Evolutionary conservation across 768 basidiomycete genomes (phyloP), one percentile per base, ranked within the genome.

Genomic region (Panellus pusillus): DNA sequence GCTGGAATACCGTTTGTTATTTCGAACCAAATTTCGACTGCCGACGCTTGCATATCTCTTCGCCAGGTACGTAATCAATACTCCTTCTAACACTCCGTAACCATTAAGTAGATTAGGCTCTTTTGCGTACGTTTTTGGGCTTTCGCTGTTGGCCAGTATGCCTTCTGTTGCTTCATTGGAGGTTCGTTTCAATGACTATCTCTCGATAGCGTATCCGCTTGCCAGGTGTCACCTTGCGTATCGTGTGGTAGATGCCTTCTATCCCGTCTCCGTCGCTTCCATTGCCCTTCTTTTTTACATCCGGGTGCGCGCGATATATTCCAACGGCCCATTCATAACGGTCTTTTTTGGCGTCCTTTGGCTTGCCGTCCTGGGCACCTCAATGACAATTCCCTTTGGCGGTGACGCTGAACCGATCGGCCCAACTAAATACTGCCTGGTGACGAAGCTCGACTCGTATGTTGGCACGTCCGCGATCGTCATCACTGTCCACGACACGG

Each of bases 211-310:
- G 19, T 52, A 52, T 27, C 51, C 51, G 27, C 36, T 52, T 6
- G 42, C 19, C 5, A n/a, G 24, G 18, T 52, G 51, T 18, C 13
- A 9, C 11, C 12, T 37, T 9, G 28, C 14, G 12, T 24, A 44
- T 15, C 32, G 18, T 13, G 51, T 28, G 17, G 35, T 50, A 27
- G 59, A 58, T 18, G 57, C 58, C 4, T 51, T 68, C 15, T 67
- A 63, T 40, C 62, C 65, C 20, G 24, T 61, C 41, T 46, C 63
- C 12, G 43, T 60, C 29, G 44, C 66, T 4, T 46, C 58, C 19
- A 66, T 61, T 15, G 35, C 66, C 2, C 55, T 67, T 13, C 65
- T 68, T 15, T 71, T 72, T 56, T 62, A 66, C 50, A 57, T 68
- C 47, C 68, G 71, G 2, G 55, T 70, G 6, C 47, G 49, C 9